These are phyloP conservation scores for Coniochaeta pulveracea DNA, from an alignment of 2,329 filamentous ascomycete species.

Conservation along the genomic window DNA sequence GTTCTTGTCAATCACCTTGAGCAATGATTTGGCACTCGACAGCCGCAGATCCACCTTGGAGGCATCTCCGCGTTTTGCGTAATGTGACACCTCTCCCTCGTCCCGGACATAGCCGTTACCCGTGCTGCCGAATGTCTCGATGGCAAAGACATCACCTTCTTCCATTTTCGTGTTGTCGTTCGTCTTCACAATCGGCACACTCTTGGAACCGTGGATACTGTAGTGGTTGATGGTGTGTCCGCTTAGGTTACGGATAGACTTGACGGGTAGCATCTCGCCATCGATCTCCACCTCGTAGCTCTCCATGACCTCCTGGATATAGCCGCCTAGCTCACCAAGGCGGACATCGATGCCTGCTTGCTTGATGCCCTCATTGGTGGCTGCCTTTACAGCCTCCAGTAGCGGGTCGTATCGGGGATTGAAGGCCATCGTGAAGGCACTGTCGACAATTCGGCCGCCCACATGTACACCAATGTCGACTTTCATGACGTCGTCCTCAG, in stretches of 20 bases:
- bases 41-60: conserved; percentile 67
- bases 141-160: conserved; percentile 89
- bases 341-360: conserved; percentile 89
- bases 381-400: conserved; percentile 60
- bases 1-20: conserved; percentile 90
- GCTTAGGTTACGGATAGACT: conserved; percentile 77
- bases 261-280: conserved; percentile 68
- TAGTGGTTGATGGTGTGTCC: conserved; percentile 85
- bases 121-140: conserved; percentile 92
- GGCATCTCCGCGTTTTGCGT: conserved; percentile 63
- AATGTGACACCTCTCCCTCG: conserved; percentile 85
- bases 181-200: conserved; percentile 85
- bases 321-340: conserved; percentile 71
- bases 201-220: conserved; percentile 86
- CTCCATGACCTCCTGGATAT: conserved; percentile 87
- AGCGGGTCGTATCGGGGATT: conserved; percentile 66
- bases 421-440: conserved; percentile 69
- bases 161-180: conserved; percentile 92
- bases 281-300: conserved; percentile 81
- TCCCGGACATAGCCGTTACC: conserved; percentile 81
- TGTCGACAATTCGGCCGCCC: conserved; percentile 71
- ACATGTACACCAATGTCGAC: conserved; percentile 76
- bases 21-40: conserved; percentile 71
- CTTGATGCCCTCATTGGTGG: conserved; percentile 77
- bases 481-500: conserved; percentile 68